These are phyloP conservation scores for Rhodamnia rubescens DNA, from an alignment of 345 rosid genomes.

Conservation along the genomic window DNA sequence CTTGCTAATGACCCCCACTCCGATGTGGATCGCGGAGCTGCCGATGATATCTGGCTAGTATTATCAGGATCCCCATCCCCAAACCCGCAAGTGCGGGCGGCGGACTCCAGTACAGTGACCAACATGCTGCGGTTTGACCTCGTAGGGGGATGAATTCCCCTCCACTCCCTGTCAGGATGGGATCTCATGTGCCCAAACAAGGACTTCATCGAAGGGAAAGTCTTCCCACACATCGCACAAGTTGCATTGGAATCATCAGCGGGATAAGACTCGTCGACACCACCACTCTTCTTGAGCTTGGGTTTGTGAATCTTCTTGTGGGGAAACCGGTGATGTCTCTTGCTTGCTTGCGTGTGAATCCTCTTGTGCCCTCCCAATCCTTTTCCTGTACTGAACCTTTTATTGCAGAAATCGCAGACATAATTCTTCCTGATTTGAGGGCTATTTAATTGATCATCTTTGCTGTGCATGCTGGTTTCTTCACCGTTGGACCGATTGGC, in stretches of 20 bases:
- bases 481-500: not conserved
- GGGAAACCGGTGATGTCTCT: not conserved
- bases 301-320: not conserved
- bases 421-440: not conserved
- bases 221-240: constrained; percentile 25
- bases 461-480: not conserved
- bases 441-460: not conserved
- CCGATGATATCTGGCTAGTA: not conserved
- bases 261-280: not conserved
- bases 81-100: not conserved
- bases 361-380: constrained; percentile 48
- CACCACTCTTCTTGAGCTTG: not conserved
- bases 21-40: not conserved
- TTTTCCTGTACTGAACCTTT: constrained; percentile 31
- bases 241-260: not conserved
- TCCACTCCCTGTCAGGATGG: constrained; percentile 48
- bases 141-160: constrained; percentile 31
- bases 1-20: not conserved
- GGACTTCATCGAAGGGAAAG: constrained; percentile 30
- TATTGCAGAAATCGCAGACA: constrained; percentile 22
- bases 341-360: constrained; percentile 13
- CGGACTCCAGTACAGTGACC: not conserved
- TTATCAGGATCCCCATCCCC: not conserved
- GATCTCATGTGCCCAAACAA: constrained; percentile 49
- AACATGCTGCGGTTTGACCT: not conserved